These are phyloP conservation scores for Rhododendron ferrugineum DNA, from an alignment of 148 eudicot genomes.

Conservation along the genomic window DNA sequence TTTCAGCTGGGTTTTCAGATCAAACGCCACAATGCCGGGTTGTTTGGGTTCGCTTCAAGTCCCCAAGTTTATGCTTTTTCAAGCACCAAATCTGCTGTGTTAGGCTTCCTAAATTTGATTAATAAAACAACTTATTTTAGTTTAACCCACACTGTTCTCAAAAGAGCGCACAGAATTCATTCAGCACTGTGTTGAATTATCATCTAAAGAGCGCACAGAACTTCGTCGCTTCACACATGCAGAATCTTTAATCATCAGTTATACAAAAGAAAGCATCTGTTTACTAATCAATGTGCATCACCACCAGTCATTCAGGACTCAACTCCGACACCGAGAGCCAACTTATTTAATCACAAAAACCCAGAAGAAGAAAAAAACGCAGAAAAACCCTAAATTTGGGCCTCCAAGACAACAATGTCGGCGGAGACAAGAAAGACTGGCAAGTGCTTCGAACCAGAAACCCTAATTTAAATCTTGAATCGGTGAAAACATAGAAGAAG, in stretches of 20 bases:
- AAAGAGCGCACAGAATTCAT: background rate
- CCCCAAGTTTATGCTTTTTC: background rate
- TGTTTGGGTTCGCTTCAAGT: background rate
- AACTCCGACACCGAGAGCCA: background rate
- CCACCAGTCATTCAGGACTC: background rate
- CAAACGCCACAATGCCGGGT: background rate
- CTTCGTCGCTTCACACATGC: background rate
- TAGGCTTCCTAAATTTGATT: background rate
- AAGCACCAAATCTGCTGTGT: background rate
- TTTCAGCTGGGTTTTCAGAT: background rate
- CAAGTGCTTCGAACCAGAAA: background rate
- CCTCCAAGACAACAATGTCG: background rate
- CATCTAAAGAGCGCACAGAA: background rate
- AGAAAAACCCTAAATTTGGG: background rate
- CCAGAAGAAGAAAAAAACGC: background rate
- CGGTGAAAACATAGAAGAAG: background rate
- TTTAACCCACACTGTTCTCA: background rate
- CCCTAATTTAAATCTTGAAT: background rate
- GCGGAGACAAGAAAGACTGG: background rate
- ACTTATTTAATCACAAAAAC: background rate
- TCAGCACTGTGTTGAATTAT: background rate
- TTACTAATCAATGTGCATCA: background rate
- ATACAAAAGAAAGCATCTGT: background rate
- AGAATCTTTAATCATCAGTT: background rate
- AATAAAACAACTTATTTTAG: background rate